These are phyloP conservation scores for Dendrobium officinale DNA, from an alignment of 106 monocot genomes.

Conservation along the genomic window DNA sequence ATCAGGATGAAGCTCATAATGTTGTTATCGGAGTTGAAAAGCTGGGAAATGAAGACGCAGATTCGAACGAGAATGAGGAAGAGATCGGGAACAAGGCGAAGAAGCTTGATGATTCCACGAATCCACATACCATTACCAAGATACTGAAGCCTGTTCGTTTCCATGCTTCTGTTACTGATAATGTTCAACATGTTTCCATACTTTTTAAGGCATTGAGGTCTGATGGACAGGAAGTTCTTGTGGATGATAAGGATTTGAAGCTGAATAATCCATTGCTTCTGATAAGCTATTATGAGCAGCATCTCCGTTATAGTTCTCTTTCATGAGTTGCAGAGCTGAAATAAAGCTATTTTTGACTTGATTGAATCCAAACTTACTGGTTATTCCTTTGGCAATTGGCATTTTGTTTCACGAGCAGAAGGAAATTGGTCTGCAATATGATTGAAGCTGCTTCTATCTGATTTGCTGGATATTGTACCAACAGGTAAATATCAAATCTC, in stretches of 20 bases:
- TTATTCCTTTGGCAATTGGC: background rate
- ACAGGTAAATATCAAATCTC: background rate
- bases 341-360: background rate
- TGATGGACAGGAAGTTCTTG: slow-evolving; percentile 40
- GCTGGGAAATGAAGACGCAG: slow-evolving; percentile 27
- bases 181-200: slow-evolving; percentile 17
- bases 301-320: slow-evolving; percentile 34
- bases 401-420: background rate
- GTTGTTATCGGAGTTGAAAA: slow-evolving; percentile 23
- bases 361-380: background rate
- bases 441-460: background rate
- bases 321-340: slow-evolving; percentile 14
- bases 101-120: slow-evolving; percentile 15
- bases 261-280: slow-evolving; percentile 38
- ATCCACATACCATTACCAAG: slow-evolving; percentile 12
- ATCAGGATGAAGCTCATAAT: slow-evolving; percentile 2
- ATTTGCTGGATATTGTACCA: background rate
- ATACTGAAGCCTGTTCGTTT: slow-evolving; percentile 14
- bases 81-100: slow-evolving; percentile 22
- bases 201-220: slow-evolving; percentile 25
- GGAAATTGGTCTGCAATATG: background rate
- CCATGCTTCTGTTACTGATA: slow-evolving; percentile 13
- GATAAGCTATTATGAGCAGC: slow-evolving; percentile 52
- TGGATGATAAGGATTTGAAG: slow-evolving; percentile 45
- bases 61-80: slow-evolving; percentile 28